These are phyloP conservation scores for Fraxinus angustifolia DNA, from an alignment of 305 asterid species.

Conservation along the genomic window DNA sequence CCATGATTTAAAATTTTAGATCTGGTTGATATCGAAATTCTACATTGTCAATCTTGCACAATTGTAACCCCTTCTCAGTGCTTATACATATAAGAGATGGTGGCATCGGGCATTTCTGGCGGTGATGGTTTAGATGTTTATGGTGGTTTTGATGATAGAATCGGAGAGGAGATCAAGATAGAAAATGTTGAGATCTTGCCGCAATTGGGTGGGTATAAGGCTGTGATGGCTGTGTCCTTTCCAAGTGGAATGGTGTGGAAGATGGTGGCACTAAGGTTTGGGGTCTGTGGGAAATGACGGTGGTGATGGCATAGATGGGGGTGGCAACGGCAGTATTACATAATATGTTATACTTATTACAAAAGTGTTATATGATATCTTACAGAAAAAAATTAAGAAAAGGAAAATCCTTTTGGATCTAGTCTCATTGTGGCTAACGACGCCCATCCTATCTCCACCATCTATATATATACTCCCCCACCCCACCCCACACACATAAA, in stretches of 20 bases:
- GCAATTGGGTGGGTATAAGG: neutral
- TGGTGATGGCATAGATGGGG: too few species aligned
- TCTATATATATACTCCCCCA: neutral
- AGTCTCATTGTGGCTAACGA: slow-evolving; percentile 29
- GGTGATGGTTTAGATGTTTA: too few species aligned
- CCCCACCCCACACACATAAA: neutral
- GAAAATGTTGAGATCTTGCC: neutral
- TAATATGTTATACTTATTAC: neutral
- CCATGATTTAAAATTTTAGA: neutral
- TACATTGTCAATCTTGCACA: neutral
- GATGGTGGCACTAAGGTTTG: too few species aligned
- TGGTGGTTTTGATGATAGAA: neutral
- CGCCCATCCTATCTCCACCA: neutral
- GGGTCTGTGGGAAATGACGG: too few species aligned
- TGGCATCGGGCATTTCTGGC: neutral
- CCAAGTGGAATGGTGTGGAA: too few species aligned
- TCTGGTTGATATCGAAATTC: neutral
- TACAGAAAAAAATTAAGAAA: neutral
- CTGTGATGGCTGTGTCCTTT: too few species aligned
- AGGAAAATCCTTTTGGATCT: slow-evolving; percentile 24
- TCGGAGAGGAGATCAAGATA: neutral
- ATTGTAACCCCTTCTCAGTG: neutral
- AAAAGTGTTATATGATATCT: neutral
- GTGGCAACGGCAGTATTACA: neutral
- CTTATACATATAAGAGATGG: neutral